Evolutionary conservation across 2,329 filamentous ascomycete species (phyloP), one percentile per base, ranked within the genome.

Genomic region (Rhynchosporium graminicola): DNA sequence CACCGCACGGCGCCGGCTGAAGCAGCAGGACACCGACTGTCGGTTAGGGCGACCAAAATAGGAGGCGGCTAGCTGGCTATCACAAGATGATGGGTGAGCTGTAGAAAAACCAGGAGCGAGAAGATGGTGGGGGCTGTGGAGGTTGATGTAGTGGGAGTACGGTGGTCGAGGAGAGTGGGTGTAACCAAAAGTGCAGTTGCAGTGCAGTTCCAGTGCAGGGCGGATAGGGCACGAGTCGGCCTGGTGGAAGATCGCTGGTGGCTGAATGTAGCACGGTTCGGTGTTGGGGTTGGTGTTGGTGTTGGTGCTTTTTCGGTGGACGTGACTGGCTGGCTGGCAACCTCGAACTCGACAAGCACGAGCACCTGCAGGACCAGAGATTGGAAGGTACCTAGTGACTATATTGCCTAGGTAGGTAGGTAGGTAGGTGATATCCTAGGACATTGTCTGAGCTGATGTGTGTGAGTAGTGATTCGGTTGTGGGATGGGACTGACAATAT

Each of bases 1-100:
- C 71, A 70, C 72, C 72, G 69, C 69, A 71, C 65, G 73, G 72
- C 71, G 72, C 71, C 71, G 70, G 71, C 72, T 72, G 66, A 65
- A 69, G 64, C 64, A 71, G 71, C 72, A 66, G 69, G 70, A 70
- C 71, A 72, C 71, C 72, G 67, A 69, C 58, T 65, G 65, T 65
- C 69, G 68, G 66, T 69, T 62, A 69, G 64, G 68, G 69, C 70
- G 66, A 72, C 71, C 72, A 74, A 71, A 68, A 71, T 69, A 64
- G 63, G 67, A 64, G 61, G 63, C 46, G 54, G 57, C 61, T 64
- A 62, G 63, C 62, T 68, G 63, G 64, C 54, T 63, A 65, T 68
- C 58, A 47, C 64, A 54, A 59, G 59, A 56, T 52, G 54, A 61
- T 63, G 64, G 9, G 58, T 65, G 63, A 68, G 65, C 55, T 65